Conservation (phyloP, 2,329 filamentous ascomycete species). For the Cephalotrichum gorgonifer region DNA sequence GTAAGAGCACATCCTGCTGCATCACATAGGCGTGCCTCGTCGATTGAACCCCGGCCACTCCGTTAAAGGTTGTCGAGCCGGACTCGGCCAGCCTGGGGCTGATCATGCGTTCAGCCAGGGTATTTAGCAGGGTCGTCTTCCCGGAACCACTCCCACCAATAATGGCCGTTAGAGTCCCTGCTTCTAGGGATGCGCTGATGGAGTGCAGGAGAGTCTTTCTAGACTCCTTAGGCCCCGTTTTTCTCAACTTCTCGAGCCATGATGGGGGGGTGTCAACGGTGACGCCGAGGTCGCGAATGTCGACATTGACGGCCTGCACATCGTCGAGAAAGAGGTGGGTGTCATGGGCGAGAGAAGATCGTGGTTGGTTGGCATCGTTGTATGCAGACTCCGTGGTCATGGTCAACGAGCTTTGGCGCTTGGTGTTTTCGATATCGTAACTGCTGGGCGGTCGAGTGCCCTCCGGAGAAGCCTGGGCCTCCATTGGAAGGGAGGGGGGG, state of each 20-base stretch:
- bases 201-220: conserved; percentile 49
- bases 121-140: conserved; percentile 63
- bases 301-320: conserved; percentile 44
- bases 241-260: conserved; percentile 30
- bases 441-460: conserved; percentile 1
- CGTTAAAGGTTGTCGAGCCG: conserved; percentile 54
- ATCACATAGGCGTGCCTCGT: conserved; percentile 61
- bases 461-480: not conserved
- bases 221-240: conserved; percentile 16
- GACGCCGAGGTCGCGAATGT: conserved; percentile 42
- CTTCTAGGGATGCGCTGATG: conserved; percentile 52
- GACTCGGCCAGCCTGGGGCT: conserved; percentile 38
- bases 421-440: conserved; percentile 19
- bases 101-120: conserved; percentile 59
- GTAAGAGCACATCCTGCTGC: conserved; percentile 65
- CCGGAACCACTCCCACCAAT: conserved; percentile 66
- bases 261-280: conserved; percentile 49
- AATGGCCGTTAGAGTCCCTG: conserved; percentile 63
- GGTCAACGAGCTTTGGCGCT: conserved; percentile 21
- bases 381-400: conserved; percentile 14
- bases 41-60: conserved; percentile 36
- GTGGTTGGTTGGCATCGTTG: conserved; percentile 8
- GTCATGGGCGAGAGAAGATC: conserved; percentile 20
- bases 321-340: conserved; percentile 33
- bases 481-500: not conserved